A percentile compares a stretch with the other conserved stretches of the same genome.
Conservation (phyloP, 2,329 filamentous ascomycete species). For the Penicillium glabrum region DNA sequence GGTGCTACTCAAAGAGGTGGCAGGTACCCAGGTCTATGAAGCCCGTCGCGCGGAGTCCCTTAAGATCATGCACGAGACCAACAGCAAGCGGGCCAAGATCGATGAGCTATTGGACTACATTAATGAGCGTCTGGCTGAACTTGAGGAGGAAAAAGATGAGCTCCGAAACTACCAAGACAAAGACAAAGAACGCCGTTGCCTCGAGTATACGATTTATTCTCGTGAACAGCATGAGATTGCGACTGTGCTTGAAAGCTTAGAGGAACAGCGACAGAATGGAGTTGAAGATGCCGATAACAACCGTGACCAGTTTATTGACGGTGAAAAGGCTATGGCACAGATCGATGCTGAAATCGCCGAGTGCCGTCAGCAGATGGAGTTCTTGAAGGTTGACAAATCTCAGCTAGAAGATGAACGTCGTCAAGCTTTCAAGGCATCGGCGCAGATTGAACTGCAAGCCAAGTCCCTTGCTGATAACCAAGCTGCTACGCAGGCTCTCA, state of each 20-base stretch:
- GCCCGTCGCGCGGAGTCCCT: constrained; percentile 84
- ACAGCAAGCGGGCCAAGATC: constrained; percentile 91
- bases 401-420: constrained; percentile 89
- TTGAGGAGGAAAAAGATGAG: constrained; percentile 97
- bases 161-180: constrained; percentile 91
- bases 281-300: constrained; percentile 82
- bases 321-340: constrained; percentile 74
- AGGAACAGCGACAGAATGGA: constrained; percentile 76
- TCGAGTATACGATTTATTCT: constrained; percentile 93
- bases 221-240: constrained; percentile 80
- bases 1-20: constrained; percentile 93
- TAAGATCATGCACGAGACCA: constrained; percentile 96
- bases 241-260: constrained; percentile 76
- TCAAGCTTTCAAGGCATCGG: constrained; percentile 74
- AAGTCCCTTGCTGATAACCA: constrained; percentile 83
- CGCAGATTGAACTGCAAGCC: constrained; percentile 81
- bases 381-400: constrained; percentile 78
- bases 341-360: constrained; percentile 78
- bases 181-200: constrained; percentile 83
- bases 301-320: constrained; percentile 71
- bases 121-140: constrained; percentile 80
- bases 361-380: constrained; percentile 77
- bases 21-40: constrained; percentile 96
- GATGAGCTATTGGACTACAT: constrained; percentile 91
- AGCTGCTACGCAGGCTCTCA: constrained; percentile 71